A percentile compares a stretch with the other conserved stretches of the same genome.
These are phyloP conservation scores for Coemansia sp. DNA, from an alignment of 192 early-diverging fungal species.

Conservation along the genomic window DNA sequence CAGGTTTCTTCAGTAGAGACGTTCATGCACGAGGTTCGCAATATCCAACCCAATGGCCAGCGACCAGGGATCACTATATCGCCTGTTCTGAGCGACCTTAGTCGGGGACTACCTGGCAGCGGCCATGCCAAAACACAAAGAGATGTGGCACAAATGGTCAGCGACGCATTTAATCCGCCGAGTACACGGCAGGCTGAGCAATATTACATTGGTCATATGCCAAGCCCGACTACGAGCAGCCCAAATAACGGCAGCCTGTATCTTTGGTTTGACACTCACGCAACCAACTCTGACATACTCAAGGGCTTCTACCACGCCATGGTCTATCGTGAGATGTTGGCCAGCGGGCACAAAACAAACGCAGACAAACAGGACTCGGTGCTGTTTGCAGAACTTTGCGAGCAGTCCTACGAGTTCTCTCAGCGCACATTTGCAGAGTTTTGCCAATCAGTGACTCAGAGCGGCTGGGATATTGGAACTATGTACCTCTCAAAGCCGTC, in stretches of 20 bases:
- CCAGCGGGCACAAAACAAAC: background rate
- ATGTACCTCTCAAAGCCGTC: constrained; percentile 34
- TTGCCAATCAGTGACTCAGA: constrained; percentile 6
- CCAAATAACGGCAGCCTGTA: constrained; percentile 10
- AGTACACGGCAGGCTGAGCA: background rate
- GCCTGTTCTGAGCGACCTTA: constrained; percentile 5
- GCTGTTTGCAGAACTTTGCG: background rate
- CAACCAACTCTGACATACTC: constrained; percentile 21
- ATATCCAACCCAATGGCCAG: constrained; percentile 3
- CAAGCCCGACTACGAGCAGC: background rate
- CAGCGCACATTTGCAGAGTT: constrained; percentile 22
- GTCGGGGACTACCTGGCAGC: background rate
- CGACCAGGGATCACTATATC: constrained; percentile 30
- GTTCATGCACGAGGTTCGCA: constrained; percentile 36
- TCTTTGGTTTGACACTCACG: constrained; percentile 29
- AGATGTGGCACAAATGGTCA: constrained; percentile 18
- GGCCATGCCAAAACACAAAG: background rate
- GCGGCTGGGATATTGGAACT: constrained; percentile 35
- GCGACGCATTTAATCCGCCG: constrained; percentile 16
- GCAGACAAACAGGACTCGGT: background rate
- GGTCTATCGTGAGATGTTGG: constrained; percentile 14
- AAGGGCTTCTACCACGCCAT: constrained; percentile 33
- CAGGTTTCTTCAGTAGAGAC: constrained; percentile 28
- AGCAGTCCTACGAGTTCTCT: constrained; percentile 26
- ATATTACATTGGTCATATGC: constrained; percentile 37